Conservation (phyloP, 345 rosid species). For the Camelina hispida region DNA sequence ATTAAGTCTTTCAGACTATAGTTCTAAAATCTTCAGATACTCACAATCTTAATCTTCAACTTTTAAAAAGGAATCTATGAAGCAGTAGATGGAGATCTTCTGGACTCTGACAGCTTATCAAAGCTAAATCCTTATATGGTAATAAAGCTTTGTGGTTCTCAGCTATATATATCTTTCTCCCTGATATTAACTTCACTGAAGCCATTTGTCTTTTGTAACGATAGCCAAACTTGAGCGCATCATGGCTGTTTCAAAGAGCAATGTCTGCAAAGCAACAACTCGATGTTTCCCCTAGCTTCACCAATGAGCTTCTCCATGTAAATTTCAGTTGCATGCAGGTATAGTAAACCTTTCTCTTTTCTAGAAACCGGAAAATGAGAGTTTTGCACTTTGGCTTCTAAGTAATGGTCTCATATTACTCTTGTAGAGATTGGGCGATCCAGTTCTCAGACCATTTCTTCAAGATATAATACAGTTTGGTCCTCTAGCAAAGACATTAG, state of each 20-base stretch:
- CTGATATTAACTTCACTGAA: slow-evolving; percentile 22
- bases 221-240: slow-evolving; percentile 87
- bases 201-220: slow-evolving; percentile 12
- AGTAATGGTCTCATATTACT: slow-evolving; percentile 27
- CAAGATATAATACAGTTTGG: slow-evolving; percentile 92
- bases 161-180: slow-evolving; percentile 2
- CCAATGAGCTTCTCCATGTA: slow-evolving; percentile 84
- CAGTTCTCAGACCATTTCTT: slow-evolving; percentile 90
- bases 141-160: slow-evolving; percentile 44
- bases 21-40: slow-evolving; percentile 4
- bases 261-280: slow-evolving; percentile 83
- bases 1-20: background rate
- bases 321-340: slow-evolving; percentile 92
- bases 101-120: slow-evolving; percentile 77
- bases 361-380: background rate
- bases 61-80: slow-evolving; percentile 69
- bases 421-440: slow-evolving; percentile 79
- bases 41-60: slow-evolving; percentile 5
- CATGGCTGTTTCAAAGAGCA: slow-evolving; percentile 95
- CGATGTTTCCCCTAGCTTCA: slow-evolving; percentile 67
- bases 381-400: slow-evolving; percentile 19
- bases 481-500: slow-evolving; percentile 87
- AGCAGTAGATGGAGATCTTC: slow-evolving; percentile 74
- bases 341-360: slow-evolving; percentile 25
- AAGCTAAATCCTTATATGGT: slow-evolving; percentile 97